Evolutionary conservation across 495 filamentous ascomycete genomes (phyloP), one percentile per base, ranked within the genome.

Genomic region (Hypoxylon lenormandii): DNA sequence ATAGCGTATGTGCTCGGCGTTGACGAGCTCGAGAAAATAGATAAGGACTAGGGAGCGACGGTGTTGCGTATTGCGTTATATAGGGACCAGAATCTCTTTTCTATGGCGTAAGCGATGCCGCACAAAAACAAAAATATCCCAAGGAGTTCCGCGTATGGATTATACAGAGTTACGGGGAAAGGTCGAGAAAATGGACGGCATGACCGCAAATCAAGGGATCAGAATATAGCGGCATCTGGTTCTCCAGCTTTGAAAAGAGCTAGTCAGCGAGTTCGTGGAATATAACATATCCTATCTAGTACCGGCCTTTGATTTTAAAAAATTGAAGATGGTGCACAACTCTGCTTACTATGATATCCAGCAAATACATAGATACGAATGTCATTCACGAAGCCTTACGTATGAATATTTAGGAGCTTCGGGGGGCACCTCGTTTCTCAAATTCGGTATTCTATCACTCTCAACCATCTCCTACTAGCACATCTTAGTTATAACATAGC

Each of bases 1-100:
- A 66, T 71, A 66, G 68, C 68, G 63, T 66, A 66, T 56, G 37
- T 60, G 45, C 67, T 70, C n/a, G 60, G 67, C 60, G 60, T 63
- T 58, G 22, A 51, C 36, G 51, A 65, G 37, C 15, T 46, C 19
- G 37, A 36, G 48, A 62, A 70, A 43, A 36, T 3, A 47, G 28
- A 51, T 23, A 19, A 45, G 40, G 47, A 18, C 8, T 36, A 38
- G 15, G 40, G 51, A 47, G 62, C 47, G 26, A 61, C 43, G 56
- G 38, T 70, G 46, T 61, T 62, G 36, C 28, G 22, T 57, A 48
- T 59, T 64, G 18, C 38, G 57, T 30, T 28, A 37, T 49, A 52
- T 52, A 26, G 60, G 40, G 21, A 18, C 10, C 38, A 49, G 42
- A 19, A 33, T 45, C 38, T 15, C 15, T 18, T 56, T 57, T 22